Percentiles rank a stretch among this genome's conserved stretches.
Evolutionary conservation across 805 yeast species (phyloP).

Genomic region (Schwanniomyces polymorphus): DNA sequence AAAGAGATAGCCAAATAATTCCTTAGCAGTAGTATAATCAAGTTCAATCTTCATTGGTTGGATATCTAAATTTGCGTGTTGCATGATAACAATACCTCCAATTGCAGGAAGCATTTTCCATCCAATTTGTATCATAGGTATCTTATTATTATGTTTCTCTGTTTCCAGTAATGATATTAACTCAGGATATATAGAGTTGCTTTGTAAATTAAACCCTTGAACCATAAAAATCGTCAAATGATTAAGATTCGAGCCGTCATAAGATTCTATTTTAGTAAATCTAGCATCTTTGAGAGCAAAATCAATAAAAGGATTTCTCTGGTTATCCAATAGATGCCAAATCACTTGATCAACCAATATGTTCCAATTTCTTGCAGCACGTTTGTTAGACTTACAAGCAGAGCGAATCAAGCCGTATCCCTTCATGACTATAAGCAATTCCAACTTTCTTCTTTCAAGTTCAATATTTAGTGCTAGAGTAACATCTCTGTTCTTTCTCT

Average conservation of each 20-base stretch:
- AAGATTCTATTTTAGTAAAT: slow-evolving; percentile 60
- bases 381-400: slow-evolving; percentile 13
- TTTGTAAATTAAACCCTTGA: slow-evolving; percentile 67
- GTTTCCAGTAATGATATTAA: slow-evolving; percentile 54
- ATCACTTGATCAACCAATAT: slow-evolving; percentile 62
- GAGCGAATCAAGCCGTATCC: slow-evolving; percentile 23
- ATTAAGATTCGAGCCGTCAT: slow-evolving; percentile 69
- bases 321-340: slow-evolving; percentile 64
- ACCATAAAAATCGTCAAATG: slow-evolving; percentile 57
- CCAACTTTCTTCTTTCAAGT: slow-evolving; percentile 30
- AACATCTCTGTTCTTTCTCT: slow-evolving; percentile 19
- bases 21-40: slow-evolving; percentile 68
- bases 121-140: slow-evolving; percentile 27
- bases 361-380: slow-evolving; percentile 22
- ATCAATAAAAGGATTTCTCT: slow-evolving; percentile 66
- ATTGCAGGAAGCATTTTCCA: slow-evolving; percentile 88
- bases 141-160: background rate
- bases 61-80: slow-evolving; percentile 56
- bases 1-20: slow-evolving; percentile 66
- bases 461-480: slow-evolving; percentile 28
- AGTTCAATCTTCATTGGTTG: slow-evolving; percentile 71
- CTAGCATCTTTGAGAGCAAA: slow-evolving; percentile 61
- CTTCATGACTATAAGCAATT: slow-evolving; percentile 33
- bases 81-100: slow-evolving; percentile 87
- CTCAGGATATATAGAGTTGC: slow-evolving; percentile 64